phyloP scores from a whole-genome alignment of 139 green algal genomes.

The Pedinophyceae sp. region DNA sequence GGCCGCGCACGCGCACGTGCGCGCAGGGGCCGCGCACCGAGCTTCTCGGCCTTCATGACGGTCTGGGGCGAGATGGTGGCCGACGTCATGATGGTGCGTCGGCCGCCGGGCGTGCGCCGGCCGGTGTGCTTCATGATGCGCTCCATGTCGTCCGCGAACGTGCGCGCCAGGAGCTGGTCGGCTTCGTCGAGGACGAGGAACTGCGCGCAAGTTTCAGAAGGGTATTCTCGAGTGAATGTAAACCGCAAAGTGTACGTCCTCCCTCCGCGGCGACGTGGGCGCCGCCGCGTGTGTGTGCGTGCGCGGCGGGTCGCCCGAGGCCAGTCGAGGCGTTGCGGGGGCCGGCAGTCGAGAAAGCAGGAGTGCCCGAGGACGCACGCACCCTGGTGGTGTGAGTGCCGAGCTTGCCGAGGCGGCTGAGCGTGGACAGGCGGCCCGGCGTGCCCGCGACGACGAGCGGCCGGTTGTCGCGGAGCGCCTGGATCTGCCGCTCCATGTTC shows the following conservation, averaged over 20 bases:
- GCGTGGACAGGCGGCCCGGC: conserved; percentile 73
- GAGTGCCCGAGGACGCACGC: too few species aligned
- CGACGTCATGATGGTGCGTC: conserved; percentile 60
- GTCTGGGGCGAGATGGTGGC: conserved; percentile 58
- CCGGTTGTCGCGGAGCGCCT: conserved; percentile 58
- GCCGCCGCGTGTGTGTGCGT: too few species aligned
- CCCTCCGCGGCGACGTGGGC: too few species aligned
- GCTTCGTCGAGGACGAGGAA: conserved; percentile 24
- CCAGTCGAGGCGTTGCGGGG: too few species aligned
- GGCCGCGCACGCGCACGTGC: too few species aligned
- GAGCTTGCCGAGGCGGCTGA: conserved; percentile 32
- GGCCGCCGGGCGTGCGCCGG: conserved; percentile 25
- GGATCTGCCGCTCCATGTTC: conserved; percentile 40
- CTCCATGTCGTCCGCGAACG: conserved; percentile 65
- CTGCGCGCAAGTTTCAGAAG: not conserved
- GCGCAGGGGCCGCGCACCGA: too few species aligned
- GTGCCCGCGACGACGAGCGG: conserved; percentile 89
- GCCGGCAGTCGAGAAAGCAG: too few species aligned
- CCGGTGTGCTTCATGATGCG: conserved; percentile 50
- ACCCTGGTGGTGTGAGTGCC: conserved; percentile 18
- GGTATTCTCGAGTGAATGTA: too few species aligned
- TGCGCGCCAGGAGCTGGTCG: conserved; percentile 68
- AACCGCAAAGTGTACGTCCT: too few species aligned
- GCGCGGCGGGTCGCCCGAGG: too few species aligned
- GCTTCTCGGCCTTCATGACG: too few species aligned